Base-by-base conservation (phyloP, 2,329 filamentous ascomycete species). In the Penicillium sp. region DNA sequence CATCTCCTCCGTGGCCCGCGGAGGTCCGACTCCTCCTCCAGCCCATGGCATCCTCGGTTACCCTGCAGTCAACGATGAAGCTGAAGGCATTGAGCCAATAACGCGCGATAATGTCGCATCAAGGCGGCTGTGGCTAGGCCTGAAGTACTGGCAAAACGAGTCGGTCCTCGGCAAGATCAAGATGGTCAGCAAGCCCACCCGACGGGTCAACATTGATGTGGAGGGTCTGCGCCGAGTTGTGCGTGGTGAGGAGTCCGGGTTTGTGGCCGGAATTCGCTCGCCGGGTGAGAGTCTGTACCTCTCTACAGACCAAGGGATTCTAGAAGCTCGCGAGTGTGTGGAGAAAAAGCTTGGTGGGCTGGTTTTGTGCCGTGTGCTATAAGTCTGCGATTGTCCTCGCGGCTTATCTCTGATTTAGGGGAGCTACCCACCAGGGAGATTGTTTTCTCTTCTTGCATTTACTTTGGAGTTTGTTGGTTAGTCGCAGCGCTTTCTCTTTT, bases 101-200 rank as follows among this genome's bases (percentile, higher is more conserved):
- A 91, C 87, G 47, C 79, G 81, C 60, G 80, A 79, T 67, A 96
- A 95, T 75, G 84, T 91, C 38, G 84, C 91, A 5, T 82, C 80
- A 39, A 83, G 90, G 70, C 82, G 92, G 59, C 78, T 97, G 64
- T 97, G 92, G 92, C 76, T 97, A 13, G 91, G 91, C 1, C 79
- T 96, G 68, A 96, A 96, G 79, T 96, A 96, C 82, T 90, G 85
- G 84, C 86, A 92, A 65, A 89, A 89, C 70, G 81, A 87, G 74
- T 91, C 92, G 6, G 91, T 96, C 23, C 77, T 97, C 64, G 81
- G 80, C 60, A 82, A 84, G 62, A 82, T 93, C 68, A 74, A 76
- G 48, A 73, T 88, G 70, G 79, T 96, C 59, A 88, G 84, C 69
- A 93, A 87, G 75, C 89, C 91, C 10, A 92, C 84, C 68, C 82